A percentile compares a stretch with the other conserved stretches of the same genome.
phyloP scores from a whole-genome alignment of 257 asterid genomes.

The Capsicum pubescens region DNA sequence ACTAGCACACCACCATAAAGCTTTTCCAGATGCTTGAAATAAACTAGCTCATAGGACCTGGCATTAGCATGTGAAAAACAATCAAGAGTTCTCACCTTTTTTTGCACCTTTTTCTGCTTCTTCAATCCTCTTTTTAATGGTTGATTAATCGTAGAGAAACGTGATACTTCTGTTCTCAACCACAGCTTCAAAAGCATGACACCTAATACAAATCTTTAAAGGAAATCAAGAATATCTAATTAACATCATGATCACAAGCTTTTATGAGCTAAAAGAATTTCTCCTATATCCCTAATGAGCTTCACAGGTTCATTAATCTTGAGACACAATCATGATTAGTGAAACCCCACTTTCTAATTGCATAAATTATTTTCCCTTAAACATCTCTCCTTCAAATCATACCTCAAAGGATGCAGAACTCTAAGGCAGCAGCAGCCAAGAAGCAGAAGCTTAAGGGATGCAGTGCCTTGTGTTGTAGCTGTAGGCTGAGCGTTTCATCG shows the following conservation, averaged over 20 bases:
- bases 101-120: background rate
- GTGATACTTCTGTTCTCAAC: conserved; percentile 36
- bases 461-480: conserved; percentile 60
- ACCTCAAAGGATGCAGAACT: conserved; percentile 50
- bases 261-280: conserved; percentile 42
- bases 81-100: conserved; percentile 25
- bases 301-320: conserved; percentile 41
- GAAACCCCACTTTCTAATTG: conserved; percentile 44
- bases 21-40: conserved; percentile 16
- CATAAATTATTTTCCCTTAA: conserved; percentile 46
- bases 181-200: conserved; percentile 54
- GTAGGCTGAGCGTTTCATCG: conserved; percentile 68
- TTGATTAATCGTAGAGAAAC: conserved; percentile 16
- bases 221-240: conserved; percentile 42
- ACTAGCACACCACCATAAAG: background rate
- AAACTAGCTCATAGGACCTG: conserved; percentile 26
- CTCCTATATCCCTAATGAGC: conserved; percentile 39
- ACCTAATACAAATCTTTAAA: conserved; percentile 49
- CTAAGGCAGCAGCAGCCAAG: conserved; percentile 39
- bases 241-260: conserved; percentile 38
- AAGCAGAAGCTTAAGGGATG: conserved; percentile 57
- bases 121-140: conserved; percentile 18
- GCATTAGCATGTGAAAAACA: conserved; percentile 30
- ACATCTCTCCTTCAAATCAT: conserved; percentile 39
- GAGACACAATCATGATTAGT: conserved; percentile 61